Evolutionary conservation across 2,329 filamentous ascomycete genomes (phyloP).

Genomic region (Clarireedia homoeocarpa): DNA sequence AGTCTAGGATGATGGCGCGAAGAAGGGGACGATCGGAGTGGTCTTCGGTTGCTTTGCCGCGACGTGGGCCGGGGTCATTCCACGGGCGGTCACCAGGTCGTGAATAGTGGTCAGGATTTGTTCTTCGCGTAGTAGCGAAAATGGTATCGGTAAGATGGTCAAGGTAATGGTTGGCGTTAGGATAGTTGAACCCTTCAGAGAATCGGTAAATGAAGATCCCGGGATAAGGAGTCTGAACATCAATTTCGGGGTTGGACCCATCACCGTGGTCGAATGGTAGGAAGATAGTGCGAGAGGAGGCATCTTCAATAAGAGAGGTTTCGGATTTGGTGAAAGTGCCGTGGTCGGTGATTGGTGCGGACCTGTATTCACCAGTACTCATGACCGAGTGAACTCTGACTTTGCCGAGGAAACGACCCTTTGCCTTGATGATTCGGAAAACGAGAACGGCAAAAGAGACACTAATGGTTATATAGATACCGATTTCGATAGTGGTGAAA

Average conservation of each 20-base stretch:
- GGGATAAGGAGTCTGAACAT: constrained; percentile 75
- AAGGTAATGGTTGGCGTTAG: constrained; percentile 83
- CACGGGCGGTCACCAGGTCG: constrained; percentile 75
- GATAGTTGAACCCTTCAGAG: constrained; percentile 91
- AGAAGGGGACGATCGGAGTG: constrained; percentile 56
- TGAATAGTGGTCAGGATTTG: constrained; percentile 58
- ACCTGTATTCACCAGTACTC: constrained; percentile 43
- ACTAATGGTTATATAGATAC: constrained; percentile 80
- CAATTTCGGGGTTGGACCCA: constrained; percentile 78
- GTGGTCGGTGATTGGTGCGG: constrained; percentile 60
- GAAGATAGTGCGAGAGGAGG: constrained; percentile 67
- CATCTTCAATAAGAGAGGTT: constrained; percentile 29
- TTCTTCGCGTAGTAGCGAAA: constrained; percentile 65
- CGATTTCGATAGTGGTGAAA: constrained; percentile 82
- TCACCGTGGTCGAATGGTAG: constrained; percentile 81
- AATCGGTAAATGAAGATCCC: constrained; percentile 96
- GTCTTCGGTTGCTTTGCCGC: constrained; percentile 39
- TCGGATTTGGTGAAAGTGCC: constrained; percentile 28
- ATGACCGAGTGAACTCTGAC: constrained; percentile 79
- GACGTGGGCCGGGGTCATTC: constrained; percentile 80
- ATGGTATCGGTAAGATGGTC: constrained; percentile 68
- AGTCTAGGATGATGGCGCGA: constrained; percentile 88
- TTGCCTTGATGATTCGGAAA: constrained; percentile 75
- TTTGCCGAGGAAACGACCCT: constrained; percentile 74
- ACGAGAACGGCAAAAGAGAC: constrained; percentile 72